phyloP scores from a whole-genome alignment of 1,284 basidiomycete genomes.

The Cronartium quercuum region DNA sequence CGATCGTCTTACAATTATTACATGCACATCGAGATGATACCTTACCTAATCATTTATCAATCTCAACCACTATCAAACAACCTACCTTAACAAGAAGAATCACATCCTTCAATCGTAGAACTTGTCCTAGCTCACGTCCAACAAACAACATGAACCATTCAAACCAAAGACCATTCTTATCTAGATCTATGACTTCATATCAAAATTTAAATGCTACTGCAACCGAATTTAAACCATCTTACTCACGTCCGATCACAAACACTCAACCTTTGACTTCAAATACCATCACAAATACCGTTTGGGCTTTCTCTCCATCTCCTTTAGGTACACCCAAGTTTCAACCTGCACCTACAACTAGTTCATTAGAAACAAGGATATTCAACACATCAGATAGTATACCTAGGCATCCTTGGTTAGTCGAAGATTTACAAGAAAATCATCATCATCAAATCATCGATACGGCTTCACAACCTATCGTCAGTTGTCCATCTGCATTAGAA shows the following conservation, averaged over 20 bases:
- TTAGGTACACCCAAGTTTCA: not conserved
- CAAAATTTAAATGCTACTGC: conserved; percentile 13
- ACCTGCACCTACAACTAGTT: not conserved
- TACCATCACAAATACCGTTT: not conserved
- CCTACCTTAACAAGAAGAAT: not conserved
- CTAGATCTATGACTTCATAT: not conserved
- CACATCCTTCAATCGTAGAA: not conserved
- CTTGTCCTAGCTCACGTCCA: not conserved
- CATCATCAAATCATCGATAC: not conserved
- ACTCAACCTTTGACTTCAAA: not conserved
- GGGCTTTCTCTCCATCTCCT: not conserved
- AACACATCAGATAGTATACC: not conserved
- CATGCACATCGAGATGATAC: not conserved
- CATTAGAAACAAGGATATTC: not conserved
- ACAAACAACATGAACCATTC: not conserved
- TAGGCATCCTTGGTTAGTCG: not conserved
- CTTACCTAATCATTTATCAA: not conserved
- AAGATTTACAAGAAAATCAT: not conserved
- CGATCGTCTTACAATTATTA: not conserved
- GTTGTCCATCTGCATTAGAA: not conserved
- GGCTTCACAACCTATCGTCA: not conserved
- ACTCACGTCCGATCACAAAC: not conserved
- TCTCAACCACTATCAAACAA: not conserved
- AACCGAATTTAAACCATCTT: conserved; percentile 12
- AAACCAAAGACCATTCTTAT: not conserved